phyloP scores from a whole-genome alignment of 2,329 filamentous ascomycete genomes.

The Aureobasidium vineae region DNA sequence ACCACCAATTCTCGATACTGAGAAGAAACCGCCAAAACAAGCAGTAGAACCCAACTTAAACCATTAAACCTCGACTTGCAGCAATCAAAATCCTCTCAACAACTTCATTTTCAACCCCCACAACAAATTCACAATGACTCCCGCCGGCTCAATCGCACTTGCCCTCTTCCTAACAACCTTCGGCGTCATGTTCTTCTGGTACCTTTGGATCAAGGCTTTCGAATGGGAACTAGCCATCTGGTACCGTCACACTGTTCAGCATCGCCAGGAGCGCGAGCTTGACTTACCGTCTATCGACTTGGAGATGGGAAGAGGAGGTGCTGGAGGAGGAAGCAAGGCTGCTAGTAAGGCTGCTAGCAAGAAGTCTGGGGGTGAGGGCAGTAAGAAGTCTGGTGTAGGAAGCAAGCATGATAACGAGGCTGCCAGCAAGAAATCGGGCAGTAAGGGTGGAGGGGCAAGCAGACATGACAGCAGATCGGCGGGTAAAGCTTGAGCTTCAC shows the following conservation, averaged over 20 bases:
- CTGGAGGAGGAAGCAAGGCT: not conserved
- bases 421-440: not conserved
- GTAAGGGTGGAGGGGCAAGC: not conserved
- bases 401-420: not conserved
- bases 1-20: not conserved
- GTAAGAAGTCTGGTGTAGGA: not conserved
- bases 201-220: conserved; percentile 1
- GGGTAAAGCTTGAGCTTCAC: not conserved
- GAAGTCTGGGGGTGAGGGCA: not conserved
- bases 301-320: not conserved
- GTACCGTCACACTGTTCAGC: not conserved
- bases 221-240: conserved; percentile 11
- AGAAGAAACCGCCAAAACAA: not conserved
- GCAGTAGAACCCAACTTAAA: too few relatives aligned
- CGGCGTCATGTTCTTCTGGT: conserved; percentile 1
- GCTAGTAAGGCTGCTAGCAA: not conserved
- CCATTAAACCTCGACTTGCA: too few relatives aligned
- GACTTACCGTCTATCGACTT: not conserved
- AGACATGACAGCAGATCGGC: not conserved
- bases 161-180: not conserved
- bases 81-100: too few relatives aligned
- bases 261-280: not conserved
- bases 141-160: not conserved
- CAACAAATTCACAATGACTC: not conserved
- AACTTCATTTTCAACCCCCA: not conserved